Evolutionary conservation across 164 flowering plant species (phyloP), one percentile per base, ranked within the genome.

Genomic region (Aristolochia fimbriata): DNA sequence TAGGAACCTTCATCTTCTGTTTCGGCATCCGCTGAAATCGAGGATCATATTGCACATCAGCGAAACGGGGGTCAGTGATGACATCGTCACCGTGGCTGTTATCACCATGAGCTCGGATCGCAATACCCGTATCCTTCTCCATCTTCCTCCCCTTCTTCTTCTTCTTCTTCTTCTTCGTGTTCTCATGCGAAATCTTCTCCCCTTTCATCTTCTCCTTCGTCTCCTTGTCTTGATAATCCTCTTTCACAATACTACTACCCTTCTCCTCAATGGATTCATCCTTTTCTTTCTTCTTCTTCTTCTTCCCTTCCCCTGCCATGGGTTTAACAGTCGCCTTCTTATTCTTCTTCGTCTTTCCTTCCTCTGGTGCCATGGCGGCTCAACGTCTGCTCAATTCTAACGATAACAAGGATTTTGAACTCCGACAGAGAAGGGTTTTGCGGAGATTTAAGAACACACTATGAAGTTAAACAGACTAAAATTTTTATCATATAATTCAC

Each of bases 31-130:
- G 77, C 77, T 74, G 82, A 67, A 92, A 92, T 61, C 93, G 63
- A 55, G 98, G 98, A 76, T 89, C 96, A 1, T 80, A 68, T 56
- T 82, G 93, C 14, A 81, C 68, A 22, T 80, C 70, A 0, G 85
- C 68, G 69, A 92, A 92, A 19, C 98, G 81, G 17, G 80, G 17
- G 55, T 92, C 98, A 13, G 56, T 33, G 31, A 61, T 33, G 47
- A 61, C 13, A 13, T 30, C 23, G 15, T n/a, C 27, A 1, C 19
- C 11, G 46, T 9, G 25, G 4, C 30, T 23, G 43, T 41, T 46
- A 14, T 23, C 27, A 6, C 30, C 51, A 2, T 17, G 12, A 24
- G 16, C 27, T 7, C 30, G 24, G 24, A 3, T 10, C 12, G 43
- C 2, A 49, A 4, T 49, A 17, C 10, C 15, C 49, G 7, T 27